Evolutionary conservation across 2,329 filamentous ascomycete genomes (phyloP), one percentile per base, ranked within the genome.

Genomic region (Ophiocordyceps unilateralis): DNA sequence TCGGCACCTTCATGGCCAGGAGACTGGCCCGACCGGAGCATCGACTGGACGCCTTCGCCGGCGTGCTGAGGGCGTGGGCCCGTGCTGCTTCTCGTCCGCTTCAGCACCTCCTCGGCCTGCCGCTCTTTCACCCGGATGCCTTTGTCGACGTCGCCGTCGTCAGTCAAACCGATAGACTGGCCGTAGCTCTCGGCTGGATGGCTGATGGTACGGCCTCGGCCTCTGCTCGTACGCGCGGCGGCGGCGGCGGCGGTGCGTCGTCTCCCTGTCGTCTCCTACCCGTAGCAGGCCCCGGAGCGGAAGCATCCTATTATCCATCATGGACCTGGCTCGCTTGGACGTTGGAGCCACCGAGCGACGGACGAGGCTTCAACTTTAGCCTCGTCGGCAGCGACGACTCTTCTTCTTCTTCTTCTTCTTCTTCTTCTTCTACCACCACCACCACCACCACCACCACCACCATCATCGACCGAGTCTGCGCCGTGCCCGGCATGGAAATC

Each of bases 311-410:
- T 4, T 60, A 57, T 39, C 60, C 60, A 2, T 62, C 60, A 0
- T 63, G 60, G 60, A 59, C 58, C 4, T 63, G 60, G 60, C 54
- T 63, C 7, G 52, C 58, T 4, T 63, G 60, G 60, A 53, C 52
- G 57, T 4, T 44, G 51, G 11, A 50, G 47, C n/a, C 44, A 41
- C 32, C 40, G 17, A 20, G 22, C 40, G 2, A 24, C 23, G 2
- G 44, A 30, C 23, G 46, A 20, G 40, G 45, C 30, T 57, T 62
- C 45, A 52, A 52, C 42, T 53, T 62, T 39, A 56, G 53, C 39
- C 53, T 59, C 43, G 52, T 59, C 5, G 51, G 48, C 20, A 10
- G 53, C 57, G 17, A 44, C 51, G 4, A n/a, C n/a, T n/a, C n/a
- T n/a, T n/a, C n/a, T n/a, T n/a, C n/a, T n/a, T n/a, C n/a, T n/a